Conservation (phyloP, 164 flowering plant genomes). For the Kalanchoe fedtschenkoi region DNA sequence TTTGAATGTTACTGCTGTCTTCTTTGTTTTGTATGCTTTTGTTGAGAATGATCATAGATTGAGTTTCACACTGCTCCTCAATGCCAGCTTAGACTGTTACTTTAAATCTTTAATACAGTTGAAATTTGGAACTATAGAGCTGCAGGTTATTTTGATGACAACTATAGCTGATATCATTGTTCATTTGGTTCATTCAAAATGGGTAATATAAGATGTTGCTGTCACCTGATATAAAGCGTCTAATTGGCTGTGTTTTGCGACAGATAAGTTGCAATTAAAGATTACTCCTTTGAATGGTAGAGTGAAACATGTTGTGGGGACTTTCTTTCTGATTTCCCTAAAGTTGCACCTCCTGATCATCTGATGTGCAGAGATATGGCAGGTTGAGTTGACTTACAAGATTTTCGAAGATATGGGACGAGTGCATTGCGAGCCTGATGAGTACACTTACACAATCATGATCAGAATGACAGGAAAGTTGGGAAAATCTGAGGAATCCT, state of each 20-base stretch:
- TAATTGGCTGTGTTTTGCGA: not conserved
- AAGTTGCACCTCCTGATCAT: slow-evolving; percentile 17
- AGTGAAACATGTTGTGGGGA: too few species aligned
- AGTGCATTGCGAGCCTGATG: slow-evolving; percentile 73
- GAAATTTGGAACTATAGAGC: not conserved
- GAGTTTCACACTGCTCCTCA: not conserved
- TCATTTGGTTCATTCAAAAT: too few species aligned
- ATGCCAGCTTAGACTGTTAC: not conserved
- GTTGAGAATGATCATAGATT: not conserved
- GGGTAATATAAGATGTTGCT: too few species aligned
- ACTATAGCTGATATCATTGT: not conserved
- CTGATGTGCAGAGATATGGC: slow-evolving; percentile 42
- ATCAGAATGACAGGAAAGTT: slow-evolving; percentile 66
- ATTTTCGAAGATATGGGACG: slow-evolving; percentile 75
- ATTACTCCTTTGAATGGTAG: not conserved
- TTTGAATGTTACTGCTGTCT: slow-evolving; percentile 10
- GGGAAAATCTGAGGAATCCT: slow-evolving; percentile 50
- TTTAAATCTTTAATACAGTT: not conserved
- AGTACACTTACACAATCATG: slow-evolving; percentile 76
- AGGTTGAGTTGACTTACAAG: slow-evolving; percentile 65
- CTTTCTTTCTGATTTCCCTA: not conserved
- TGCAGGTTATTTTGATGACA: not conserved
- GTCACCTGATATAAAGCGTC: not conserved
- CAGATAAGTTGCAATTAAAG: not conserved
- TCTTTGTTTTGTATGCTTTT: not conserved